These are phyloP conservation scores for Coemansia sp. DNA, from an alignment of 192 early-diverging fungal species.

Conservation along the genomic window DNA sequence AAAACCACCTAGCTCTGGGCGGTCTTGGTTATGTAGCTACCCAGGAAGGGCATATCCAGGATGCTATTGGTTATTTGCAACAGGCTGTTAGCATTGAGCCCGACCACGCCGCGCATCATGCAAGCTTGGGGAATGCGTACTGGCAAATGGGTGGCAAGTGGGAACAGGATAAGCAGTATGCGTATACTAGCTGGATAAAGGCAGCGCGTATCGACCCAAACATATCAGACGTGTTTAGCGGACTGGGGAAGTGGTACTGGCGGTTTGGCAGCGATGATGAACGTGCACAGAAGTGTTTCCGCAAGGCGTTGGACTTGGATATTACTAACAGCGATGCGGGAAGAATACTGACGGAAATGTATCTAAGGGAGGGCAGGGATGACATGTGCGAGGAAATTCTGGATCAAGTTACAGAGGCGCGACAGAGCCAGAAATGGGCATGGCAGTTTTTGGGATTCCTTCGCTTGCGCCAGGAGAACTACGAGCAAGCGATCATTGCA, in stretches of 20 bases:
- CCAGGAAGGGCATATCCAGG: slow-evolving; percentile 52
- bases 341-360: slow-evolving; percentile 63
- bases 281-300: slow-evolving; percentile 81
- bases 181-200: slow-evolving; percentile 66
- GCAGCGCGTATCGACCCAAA: slow-evolving; percentile 71
- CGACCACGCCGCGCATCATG: slow-evolving; percentile 57
- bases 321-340: slow-evolving; percentile 67
- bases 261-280: slow-evolving; percentile 61
- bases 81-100: slow-evolving; percentile 57
- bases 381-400: slow-evolving; percentile 42
- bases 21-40: slow-evolving; percentile 71
- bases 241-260: slow-evolving; percentile 80
- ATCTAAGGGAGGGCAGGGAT: slow-evolving; percentile 51
- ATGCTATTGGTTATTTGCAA: slow-evolving; percentile 58
- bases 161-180: slow-evolving; percentile 60
- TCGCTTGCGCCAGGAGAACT: slow-evolving; percentile 54
- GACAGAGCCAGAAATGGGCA: slow-evolving; percentile 67
- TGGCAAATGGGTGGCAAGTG: slow-evolving; percentile 75
- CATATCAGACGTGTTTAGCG: slow-evolving; percentile 67
- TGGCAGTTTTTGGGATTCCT: slow-evolving; percentile 78
- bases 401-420: slow-evolving; percentile 19
- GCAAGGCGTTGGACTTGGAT: slow-evolving; percentile 75
- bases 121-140: slow-evolving; percentile 69
- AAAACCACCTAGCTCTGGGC: slow-evolving; percentile 56
- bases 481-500: slow-evolving; percentile 59